Conservation (phyloP, 2,329 filamentous ascomycete species). For the Pseudofabraea citricarpa region DNA sequence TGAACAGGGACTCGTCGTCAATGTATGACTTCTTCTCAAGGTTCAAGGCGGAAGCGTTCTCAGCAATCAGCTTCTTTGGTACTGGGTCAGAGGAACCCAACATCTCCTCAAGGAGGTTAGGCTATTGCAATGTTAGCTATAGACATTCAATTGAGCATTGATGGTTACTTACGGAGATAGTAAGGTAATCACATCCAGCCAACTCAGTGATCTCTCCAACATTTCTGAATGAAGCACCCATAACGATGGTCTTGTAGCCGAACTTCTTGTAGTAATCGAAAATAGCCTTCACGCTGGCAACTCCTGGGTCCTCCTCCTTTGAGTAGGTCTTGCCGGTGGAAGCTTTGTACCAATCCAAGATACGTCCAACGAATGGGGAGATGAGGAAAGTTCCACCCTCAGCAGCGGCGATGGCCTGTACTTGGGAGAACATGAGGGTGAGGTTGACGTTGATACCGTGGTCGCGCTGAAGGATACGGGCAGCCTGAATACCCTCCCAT, state of each 20-base stretch:
- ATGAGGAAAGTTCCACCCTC: slow-evolving; percentile 97
- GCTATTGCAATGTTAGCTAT: slow-evolving; percentile 41
- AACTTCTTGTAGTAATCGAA: slow-evolving; percentile 99
- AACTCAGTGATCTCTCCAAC: slow-evolving; percentile 96
- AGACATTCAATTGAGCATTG: neutral
- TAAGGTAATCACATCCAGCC: slow-evolving; percentile 97
- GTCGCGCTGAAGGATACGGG: slow-evolving; percentile 92
- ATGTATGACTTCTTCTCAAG: slow-evolving; percentile 90
- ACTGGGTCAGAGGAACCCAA: slow-evolving; percentile 77
- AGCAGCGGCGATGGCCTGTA: slow-evolving; percentile 92
- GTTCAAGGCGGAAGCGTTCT: slow-evolving; percentile 60
- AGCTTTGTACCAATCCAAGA: slow-evolving; percentile 99
- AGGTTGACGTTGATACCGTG: slow-evolving; percentile 98
- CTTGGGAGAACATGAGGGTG: slow-evolving; percentile 95
- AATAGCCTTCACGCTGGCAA: slow-evolving; percentile 87
- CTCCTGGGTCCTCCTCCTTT: slow-evolving; percentile 89
- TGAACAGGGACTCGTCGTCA: slow-evolving; percentile 83
- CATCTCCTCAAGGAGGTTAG: slow-evolving; percentile 90
- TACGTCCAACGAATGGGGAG: slow-evolving; percentile 97
- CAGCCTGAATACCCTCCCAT: slow-evolving; percentile 99
- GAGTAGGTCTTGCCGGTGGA: slow-evolving; percentile 88
- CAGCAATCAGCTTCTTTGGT: slow-evolving; percentile 86
- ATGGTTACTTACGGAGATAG: slow-evolving; percentile 71
- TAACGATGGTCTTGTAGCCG: slow-evolving; percentile 99
- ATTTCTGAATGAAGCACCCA: slow-evolving; percentile 98